Base-by-base conservation (phyloP, 1,284 basidiomycete genomes). In the Pseudozyma hubeiensis region DNA sequence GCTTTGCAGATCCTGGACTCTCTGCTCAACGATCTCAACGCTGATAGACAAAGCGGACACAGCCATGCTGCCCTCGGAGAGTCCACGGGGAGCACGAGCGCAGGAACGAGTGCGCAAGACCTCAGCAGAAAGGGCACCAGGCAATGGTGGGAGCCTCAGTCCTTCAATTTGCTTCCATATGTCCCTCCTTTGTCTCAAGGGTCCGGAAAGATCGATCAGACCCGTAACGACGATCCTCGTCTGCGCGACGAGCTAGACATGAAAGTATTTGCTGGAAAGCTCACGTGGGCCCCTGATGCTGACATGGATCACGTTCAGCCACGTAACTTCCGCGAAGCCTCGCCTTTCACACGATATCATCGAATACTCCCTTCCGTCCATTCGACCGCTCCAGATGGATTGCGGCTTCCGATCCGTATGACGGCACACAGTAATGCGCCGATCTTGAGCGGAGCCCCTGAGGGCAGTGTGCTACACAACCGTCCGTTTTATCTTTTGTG, bases 241-340 rank as follows among this genome's bases (percentile, higher is more conserved):
- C 8, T 37, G 9, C 8, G 35, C 8, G 35, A 37, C 24, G 7
- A 33, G 40, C 33, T 44, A 29, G 44, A 53, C 39, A 29, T n/a
- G 29, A 33, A n/a, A 7, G 31, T 53, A 7, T 53, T 53, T 13
- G 40, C 13, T 16, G 40, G 51, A 17, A 14, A 30, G 40, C 17
- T 53, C 14, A 53, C 30, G 44, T 53, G 51, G 51, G 13, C 16
- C n/a, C 39, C 39, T 7, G 39, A 41, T n/a, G 39, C 39, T 14
- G 39, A 41, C n/a, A 7, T 41, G 39, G 16, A 10, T n/a, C 39
- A n/a, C 39, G 16, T 41, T 7, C 11, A 13, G 7, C 39, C 7
- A 16, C 39, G 7, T 10, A 41, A 13, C 39, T 41, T 14, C 39
- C 39, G 11, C 7, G 16, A 13, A 7, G 7, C 16, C 39, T 41